phyloP scores from a whole-genome alignment of 805 yeast genomes.

The Zygoascus flipseniorum region DNA sequence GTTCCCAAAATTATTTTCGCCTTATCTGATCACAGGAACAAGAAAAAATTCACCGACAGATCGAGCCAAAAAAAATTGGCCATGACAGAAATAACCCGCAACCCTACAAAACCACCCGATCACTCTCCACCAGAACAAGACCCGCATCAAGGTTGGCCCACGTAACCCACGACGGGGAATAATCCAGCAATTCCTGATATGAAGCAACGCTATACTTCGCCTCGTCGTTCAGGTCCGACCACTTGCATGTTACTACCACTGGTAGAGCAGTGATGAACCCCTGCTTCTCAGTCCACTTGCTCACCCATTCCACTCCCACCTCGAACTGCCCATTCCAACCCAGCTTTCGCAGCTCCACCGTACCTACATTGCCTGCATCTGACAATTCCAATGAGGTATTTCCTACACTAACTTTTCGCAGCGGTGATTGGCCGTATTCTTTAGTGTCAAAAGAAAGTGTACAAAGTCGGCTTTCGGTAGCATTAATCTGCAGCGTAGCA shows the following conservation, averaged over 20 bases:
- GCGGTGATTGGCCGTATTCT: slow-evolving; percentile 42
- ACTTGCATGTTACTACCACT: not conserved
- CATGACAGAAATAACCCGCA: not conserved
- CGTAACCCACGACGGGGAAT: slow-evolving; percentile 54
- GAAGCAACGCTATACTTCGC: slow-evolving; percentile 46
- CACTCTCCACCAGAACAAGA: slow-evolving; percentile 44
- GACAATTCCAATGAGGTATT: not conserved
- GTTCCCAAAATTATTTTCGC: not conserved
- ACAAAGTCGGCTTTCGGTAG: slow-evolving; percentile 58
- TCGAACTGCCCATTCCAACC: slow-evolving; percentile 47
- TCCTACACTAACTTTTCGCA: slow-evolving; percentile 32
- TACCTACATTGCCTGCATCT: not conserved
- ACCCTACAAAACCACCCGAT: not conserved
- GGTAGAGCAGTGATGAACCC: not conserved
- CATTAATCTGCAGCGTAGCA: slow-evolving; percentile 53
- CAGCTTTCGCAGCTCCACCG: slow-evolving; percentile 46
- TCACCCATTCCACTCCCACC: slow-evolving; percentile 24
- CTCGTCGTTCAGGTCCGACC: not conserved
- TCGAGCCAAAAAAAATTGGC: not conserved
- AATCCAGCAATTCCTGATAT: slow-evolving; percentile 57
- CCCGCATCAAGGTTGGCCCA: slow-evolving; percentile 62
- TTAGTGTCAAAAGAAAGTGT: slow-evolving; percentile 46
- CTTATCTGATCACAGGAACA: not conserved
- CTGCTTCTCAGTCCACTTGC: not conserved
- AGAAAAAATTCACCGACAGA: not conserved